These are phyloP conservation scores for Anaeramoeba flamelloides DNA, from an alignment of 78 protist genomes.

Conservation along the genomic window DNA sequence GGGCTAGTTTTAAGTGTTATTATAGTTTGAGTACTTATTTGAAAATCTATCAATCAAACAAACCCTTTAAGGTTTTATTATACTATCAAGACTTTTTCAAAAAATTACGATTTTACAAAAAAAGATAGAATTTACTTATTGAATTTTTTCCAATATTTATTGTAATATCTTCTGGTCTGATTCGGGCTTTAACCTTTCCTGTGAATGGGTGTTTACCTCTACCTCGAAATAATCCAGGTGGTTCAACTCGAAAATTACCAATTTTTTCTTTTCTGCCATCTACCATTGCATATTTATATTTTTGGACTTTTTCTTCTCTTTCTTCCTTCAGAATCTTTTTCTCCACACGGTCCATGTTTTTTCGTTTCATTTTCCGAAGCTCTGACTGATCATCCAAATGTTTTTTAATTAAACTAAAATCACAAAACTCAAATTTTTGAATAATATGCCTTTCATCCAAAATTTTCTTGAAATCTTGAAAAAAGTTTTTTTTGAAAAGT, in stretches of 20 bases:
- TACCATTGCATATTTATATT: constrained; percentile 49
- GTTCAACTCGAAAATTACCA: constrained; percentile 83
- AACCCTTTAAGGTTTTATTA: no score
- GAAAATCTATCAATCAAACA: no score
- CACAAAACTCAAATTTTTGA: constrained; percentile 31
- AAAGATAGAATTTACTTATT: no score
- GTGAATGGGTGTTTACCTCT: constrained; percentile 94
- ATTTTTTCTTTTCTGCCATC: constrained; percentile 75
- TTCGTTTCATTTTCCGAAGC: constrained; percentile 14
- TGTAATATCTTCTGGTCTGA: constrained; percentile 82
- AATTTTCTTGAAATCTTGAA: constrained; percentile 2
- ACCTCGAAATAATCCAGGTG: constrained; percentile 96
- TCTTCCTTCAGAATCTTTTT: constrained; percentile 22
- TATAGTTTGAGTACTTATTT: no score
- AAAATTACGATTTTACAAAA: no score
- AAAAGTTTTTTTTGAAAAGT: constrained; percentile 20
- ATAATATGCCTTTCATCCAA: constrained; percentile 16
- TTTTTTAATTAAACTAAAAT: constrained; percentile 56
- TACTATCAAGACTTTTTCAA: no score
- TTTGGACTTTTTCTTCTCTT: constrained; percentile 36
- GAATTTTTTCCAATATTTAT: constrained; percentile 74
- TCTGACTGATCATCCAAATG: constrained; percentile 31
- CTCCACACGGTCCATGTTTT: not conserved
- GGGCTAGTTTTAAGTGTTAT: no score
- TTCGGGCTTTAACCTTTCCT: constrained; percentile 59